These are phyloP conservation scores for Xerocomus nothofagi DNA, from an alignment of 1,284 basidiomycete genomes.

Conservation along the genomic window DNA sequence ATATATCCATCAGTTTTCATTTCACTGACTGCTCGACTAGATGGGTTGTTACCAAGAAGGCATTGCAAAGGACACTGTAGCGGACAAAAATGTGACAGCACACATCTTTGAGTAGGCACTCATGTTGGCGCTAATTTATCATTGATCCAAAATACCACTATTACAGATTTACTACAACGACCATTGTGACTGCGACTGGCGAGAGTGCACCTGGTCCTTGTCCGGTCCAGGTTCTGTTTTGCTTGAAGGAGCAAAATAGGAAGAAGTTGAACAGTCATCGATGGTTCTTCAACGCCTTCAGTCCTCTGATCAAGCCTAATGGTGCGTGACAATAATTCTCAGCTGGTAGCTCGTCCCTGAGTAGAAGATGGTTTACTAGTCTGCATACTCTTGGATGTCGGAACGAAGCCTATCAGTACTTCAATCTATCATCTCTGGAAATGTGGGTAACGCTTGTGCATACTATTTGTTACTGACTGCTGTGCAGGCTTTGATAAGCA, in stretches of 20 bases:
- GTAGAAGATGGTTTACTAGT: constrained; percentile 42
- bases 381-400: constrained; percentile 87
- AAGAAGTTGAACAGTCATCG: constrained; percentile 92
- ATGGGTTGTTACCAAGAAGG: constrained; percentile 98
- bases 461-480: constrained; percentile 10
- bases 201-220: constrained; percentile 82
- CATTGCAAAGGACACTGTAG: constrained; percentile 90
- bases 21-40: constrained; percentile 36
- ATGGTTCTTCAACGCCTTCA: constrained; percentile 98
- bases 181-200: constrained; percentile 81
- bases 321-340: constrained; percentile 41
- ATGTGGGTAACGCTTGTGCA: constrained; percentile 46
- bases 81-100: constrained; percentile 89
- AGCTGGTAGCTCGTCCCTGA: not conserved
- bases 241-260: constrained; percentile 94
- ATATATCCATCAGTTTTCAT: not conserved
- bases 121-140: not conserved
- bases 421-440: constrained; percentile 97
- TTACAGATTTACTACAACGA: constrained; percentile 72
- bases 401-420: constrained; percentile 91
- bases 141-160: constrained; percentile 11
- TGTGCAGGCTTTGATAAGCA: constrained; percentile 82
- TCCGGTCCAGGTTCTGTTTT: constrained; percentile 92
- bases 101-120: constrained; percentile 83
- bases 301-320: constrained; percentile 82